These are phyloP conservation scores for Ambrosia trifida DNA, from an alignment of 129 eudicot species.

Conservation along the genomic window DNA sequence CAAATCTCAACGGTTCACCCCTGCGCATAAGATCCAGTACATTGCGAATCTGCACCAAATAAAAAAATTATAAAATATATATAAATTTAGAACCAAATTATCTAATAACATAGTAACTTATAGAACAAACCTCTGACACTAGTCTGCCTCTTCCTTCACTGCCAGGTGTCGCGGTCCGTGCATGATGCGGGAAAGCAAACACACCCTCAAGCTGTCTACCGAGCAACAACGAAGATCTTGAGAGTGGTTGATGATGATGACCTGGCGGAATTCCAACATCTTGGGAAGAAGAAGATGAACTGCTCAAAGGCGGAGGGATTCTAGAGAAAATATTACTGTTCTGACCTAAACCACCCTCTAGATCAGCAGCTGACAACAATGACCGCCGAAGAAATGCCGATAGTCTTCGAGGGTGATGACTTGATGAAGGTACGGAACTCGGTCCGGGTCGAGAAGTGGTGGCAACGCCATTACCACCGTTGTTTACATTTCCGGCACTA, in stretches of 20 bases:
- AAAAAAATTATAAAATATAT: background rate
- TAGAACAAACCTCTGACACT: constrained; percentile 75
- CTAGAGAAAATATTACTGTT: constrained; percentile 22
- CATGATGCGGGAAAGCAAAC: constrained; percentile 55
- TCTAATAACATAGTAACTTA: background rate
- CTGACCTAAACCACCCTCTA: constrained; percentile 45
- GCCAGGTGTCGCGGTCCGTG: constrained; percentile 58
- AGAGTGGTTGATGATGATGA: constrained; percentile 37
- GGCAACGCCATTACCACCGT: constrained; percentile 42
- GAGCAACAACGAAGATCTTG: constrained; percentile 49
- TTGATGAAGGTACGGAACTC: constrained; percentile 45
- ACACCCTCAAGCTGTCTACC: constrained; percentile 65
- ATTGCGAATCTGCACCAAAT: constrained; percentile 64
- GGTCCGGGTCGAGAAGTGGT: constrained; percentile 45
- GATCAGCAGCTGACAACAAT: constrained; percentile 48
- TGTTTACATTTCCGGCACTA: background rate
- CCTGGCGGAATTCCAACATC: constrained; percentile 48
- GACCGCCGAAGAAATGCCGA: constrained; percentile 66
- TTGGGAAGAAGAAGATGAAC: constrained; percentile 35
- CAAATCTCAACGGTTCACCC: constrained; percentile 85
- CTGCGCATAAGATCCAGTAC: constrained; percentile 86
- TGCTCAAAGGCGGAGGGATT: constrained; percentile 30
- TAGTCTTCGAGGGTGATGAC: constrained; percentile 57
- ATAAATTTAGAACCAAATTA: background rate
- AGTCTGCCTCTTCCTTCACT: constrained; percentile 85